Conservation (phyloP, 176 grass and related monocot species). For the Musa schizocarpa region DNA sequence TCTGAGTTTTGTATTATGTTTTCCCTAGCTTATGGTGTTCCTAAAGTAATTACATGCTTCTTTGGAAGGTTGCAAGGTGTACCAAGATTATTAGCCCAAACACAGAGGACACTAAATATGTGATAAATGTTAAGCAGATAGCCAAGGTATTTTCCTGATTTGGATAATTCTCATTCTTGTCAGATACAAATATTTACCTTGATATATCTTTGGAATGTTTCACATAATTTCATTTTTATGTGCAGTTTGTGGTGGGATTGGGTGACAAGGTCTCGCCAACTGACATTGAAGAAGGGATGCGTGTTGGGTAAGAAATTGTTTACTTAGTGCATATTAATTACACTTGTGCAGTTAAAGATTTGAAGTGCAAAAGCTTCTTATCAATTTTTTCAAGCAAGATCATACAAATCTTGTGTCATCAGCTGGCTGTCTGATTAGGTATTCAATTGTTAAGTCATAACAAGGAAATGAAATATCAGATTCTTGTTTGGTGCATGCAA, state of each 20-base stretch:
- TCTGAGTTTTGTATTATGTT: background rate
- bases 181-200: background rate
- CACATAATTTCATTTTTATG: slow-evolving; percentile 18
- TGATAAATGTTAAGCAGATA: slow-evolving; percentile 98
- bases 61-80: slow-evolving; percentile 75
- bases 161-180: background rate
- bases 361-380: no score
- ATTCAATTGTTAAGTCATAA: no score
- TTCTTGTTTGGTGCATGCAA: no score
- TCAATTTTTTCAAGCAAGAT: no score
- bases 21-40: background rate
- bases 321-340: background rate
- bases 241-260: slow-evolving; percentile 88
- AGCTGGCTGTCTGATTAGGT: no score
- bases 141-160: slow-evolving; percentile 52
- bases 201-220: background rate
- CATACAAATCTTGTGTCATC: no score
- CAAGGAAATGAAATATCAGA: no score
- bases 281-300: slow-evolving; percentile 96
- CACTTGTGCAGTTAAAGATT: background rate
- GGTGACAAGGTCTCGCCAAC: slow-evolving; percentile 92
- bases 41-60: background rate
- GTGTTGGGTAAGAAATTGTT: slow-evolving; percentile 52
- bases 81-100: slow-evolving; percentile 95
- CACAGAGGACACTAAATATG: slow-evolving; percentile 83